Evolutionary conservation across 2,329 filamentous ascomycete genomes (phyloP).

Genomic region (Beauveria sp.): DNA sequence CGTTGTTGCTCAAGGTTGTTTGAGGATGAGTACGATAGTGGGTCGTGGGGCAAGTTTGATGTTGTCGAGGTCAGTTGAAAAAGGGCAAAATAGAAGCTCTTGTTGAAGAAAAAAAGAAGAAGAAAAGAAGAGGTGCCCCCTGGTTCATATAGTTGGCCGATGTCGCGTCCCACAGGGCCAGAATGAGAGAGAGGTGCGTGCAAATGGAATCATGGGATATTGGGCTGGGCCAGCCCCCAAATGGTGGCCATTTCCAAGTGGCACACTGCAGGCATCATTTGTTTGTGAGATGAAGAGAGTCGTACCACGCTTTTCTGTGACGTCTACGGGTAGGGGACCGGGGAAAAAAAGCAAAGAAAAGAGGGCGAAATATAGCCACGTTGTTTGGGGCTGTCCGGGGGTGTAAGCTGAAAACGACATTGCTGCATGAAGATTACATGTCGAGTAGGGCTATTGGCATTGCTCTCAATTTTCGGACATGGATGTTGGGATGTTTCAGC

Average conservation of each 20-base stretch:
- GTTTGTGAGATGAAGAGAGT: too few species aligned
- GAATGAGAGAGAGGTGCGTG: constrained; percentile 4
- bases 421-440: neutral
- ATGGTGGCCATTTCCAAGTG: neutral
- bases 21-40: too few species aligned
- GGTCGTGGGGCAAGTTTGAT: too few species aligned
- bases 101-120: too few species aligned
- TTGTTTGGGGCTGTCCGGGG: neutral
- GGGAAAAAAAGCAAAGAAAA: neutral
- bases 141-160: neutral
- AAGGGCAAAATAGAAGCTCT: too few species aligned
- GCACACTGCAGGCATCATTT: too few species aligned
- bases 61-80: too few species aligned
- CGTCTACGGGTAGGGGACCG: too few species aligned
- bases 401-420: neutral
- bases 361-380: neutral
- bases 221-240: neutral
- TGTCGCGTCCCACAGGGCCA: neutral
- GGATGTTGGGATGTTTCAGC: neutral
- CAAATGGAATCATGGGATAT: neutral
- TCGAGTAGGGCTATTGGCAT: neutral
- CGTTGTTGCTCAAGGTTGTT: too few species aligned
- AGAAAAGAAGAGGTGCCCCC: neutral
- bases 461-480: neutral
- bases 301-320: too few species aligned